A percentile compares a stretch with the other conserved stretches of the same genome.
These are phyloP conservation scores for Candida maris DNA, from an alignment of 805 yeast species.

Conservation along the genomic window DNA sequence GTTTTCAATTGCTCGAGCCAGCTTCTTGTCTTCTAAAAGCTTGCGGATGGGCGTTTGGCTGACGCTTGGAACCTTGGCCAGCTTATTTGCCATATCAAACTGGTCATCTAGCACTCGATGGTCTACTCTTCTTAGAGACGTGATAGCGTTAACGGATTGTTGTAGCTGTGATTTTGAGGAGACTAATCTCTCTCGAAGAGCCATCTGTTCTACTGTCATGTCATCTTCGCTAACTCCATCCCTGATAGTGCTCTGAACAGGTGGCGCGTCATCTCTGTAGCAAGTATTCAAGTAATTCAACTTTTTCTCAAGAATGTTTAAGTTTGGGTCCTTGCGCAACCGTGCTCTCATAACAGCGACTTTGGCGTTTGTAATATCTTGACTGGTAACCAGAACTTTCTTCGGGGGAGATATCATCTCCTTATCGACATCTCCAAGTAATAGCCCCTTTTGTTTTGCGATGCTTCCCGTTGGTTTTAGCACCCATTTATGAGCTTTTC, in stretches of 20 bases:
- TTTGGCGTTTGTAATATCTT: constrained; percentile 28
- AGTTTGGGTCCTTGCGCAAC: constrained; percentile 24
- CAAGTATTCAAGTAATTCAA: constrained; percentile 15
- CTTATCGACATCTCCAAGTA: constrained; percentile 1
- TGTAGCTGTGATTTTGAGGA: constrained; percentile 13
- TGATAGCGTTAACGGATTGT: constrained; percentile 31
- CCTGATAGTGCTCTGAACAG: background rate
- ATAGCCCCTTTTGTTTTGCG: constrained; percentile 17
- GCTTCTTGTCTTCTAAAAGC: constrained; percentile 22
- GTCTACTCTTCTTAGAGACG: constrained; percentile 34
- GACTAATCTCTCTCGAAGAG: constrained; percentile 30
- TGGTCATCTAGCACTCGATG: constrained; percentile 39
- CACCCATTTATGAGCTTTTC: constrained; percentile 16
- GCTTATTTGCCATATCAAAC: constrained; percentile 37
- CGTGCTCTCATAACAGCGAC: constrained; percentile 34
- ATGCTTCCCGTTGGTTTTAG: constrained; percentile 25
- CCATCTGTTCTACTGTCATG: constrained; percentile 33
- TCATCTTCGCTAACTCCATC: constrained; percentile 23
- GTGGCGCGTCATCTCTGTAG: constrained; percentile 1
- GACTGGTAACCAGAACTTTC: constrained; percentile 1
- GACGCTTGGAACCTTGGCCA: constrained; percentile 31
- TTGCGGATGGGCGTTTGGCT: constrained; percentile 20
- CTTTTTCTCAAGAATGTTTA: constrained; percentile 24
- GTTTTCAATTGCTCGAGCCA: constrained; percentile 30
- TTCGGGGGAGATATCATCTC: background rate